A percentile compares a stretch with the other conserved stretches of the same genome.
phyloP scores from a whole-genome alignment of 805 yeast genomes.

The Candida bentonensis region DNA sequence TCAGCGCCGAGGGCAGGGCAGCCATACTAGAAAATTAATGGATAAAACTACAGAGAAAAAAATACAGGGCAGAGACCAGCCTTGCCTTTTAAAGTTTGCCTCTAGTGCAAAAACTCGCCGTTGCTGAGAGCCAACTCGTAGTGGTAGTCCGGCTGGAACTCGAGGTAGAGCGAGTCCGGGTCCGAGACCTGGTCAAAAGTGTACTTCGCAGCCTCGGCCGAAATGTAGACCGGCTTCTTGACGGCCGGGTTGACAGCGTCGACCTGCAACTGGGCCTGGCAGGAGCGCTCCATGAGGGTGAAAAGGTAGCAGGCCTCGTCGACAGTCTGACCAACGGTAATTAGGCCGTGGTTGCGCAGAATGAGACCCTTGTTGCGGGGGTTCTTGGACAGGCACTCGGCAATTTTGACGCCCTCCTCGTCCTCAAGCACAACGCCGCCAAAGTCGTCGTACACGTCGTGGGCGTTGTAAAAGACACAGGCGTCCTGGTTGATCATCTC shows the following conservation, averaged over 20 bases:
- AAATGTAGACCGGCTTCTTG: conserved; percentile 30
- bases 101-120: background rate
- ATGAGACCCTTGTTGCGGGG: conserved; percentile 36
- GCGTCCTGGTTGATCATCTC: conserved; percentile 76
- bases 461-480: conserved; percentile 51
- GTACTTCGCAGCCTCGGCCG: conserved; percentile 53
- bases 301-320: conserved; percentile 64
- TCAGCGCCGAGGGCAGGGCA: no score
- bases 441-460: conserved; percentile 50
- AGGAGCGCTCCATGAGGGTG: conserved; percentile 46
- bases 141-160: conserved; percentile 59
- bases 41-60: background rate
- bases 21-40: no score
- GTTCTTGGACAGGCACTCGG: conserved; percentile 41
- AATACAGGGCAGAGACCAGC: background rate
- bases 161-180: conserved; percentile 55
- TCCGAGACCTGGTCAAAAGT: conserved; percentile 48
- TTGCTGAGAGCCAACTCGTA: conserved; percentile 21
- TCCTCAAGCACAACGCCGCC: conserved; percentile 68
- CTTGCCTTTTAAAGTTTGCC: background rate
- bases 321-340: conserved; percentile 56
- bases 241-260: conserved; percentile 38
- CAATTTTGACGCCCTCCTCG: conserved; percentile 49
- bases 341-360: conserved; percentile 58
- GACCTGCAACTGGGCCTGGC: conserved; percentile 51